These are phyloP conservation scores for Sugiyamaella sp. DNA, from an alignment of 1,139 yeast species.

Conservation along the genomic window DNA sequence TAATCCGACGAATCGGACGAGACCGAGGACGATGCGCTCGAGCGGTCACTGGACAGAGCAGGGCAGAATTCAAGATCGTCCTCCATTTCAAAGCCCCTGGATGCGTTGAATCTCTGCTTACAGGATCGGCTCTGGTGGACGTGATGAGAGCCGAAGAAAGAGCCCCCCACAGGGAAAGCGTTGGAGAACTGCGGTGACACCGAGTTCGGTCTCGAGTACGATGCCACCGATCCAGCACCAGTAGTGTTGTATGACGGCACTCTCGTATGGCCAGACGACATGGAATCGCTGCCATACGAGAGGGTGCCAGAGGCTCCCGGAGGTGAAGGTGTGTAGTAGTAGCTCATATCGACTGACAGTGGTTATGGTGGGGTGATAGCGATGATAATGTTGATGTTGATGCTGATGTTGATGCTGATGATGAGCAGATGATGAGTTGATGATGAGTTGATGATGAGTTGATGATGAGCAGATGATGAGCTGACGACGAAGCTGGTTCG, in stretches of 20 bases:
- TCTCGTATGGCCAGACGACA: constrained; percentile 3
- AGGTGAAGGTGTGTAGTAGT: constrained; percentile 25
- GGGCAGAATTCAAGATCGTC: constrained; percentile 70
- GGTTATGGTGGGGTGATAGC: not conserved
- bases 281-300: not conserved
- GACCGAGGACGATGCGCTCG: constrained; percentile 25
- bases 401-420: too few relatives aligned
- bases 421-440: too few relatives aligned
- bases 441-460: too few relatives aligned
- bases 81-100: constrained; percentile 69
- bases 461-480: too few relatives aligned
- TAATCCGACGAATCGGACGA: constrained; percentile 23
- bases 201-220: constrained; percentile 36
- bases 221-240: constrained; percentile 43
- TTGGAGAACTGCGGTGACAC: constrained; percentile 38
- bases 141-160: constrained; percentile 15
- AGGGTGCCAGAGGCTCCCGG: constrained; percentile 20
- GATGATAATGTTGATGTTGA: too few relatives aligned
- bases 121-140: constrained; percentile 18
- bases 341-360: constrained; percentile 24
- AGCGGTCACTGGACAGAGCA: constrained; percentile 29
- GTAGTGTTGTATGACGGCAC: constrained; percentile 30
- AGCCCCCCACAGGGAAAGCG: constrained; percentile 30
- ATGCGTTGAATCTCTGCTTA: constrained; percentile 55
- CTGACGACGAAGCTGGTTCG: too few relatives aligned